Percentiles rank a stretch among this genome's conserved stretches.
These are phyloP conservation scores for Trichoderma orchidacearum DNA, from an alignment of 495 filamentous ascomycete species.

Conservation along the genomic window DNA sequence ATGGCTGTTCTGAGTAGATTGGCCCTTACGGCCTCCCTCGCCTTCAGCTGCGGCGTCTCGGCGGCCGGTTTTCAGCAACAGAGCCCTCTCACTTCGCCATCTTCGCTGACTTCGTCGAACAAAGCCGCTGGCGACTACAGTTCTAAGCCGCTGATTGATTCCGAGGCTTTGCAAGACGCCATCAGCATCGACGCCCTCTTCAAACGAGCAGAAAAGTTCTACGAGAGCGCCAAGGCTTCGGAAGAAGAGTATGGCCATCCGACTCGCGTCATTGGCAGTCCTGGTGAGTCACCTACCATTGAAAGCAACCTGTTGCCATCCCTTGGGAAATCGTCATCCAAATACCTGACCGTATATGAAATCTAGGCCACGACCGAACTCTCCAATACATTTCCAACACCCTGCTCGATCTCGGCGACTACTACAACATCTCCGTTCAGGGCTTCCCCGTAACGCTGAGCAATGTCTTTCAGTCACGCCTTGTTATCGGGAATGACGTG, in stretches of 20 bases:
- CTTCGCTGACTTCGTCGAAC: not conserved
- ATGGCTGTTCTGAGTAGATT: not conserved
- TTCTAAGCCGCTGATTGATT: constrained; percentile 29
- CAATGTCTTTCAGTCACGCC: constrained; percentile 41
- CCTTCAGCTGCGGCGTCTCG: not conserved
- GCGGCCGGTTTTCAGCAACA: not conserved
- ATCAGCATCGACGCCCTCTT: constrained; percentile 40
- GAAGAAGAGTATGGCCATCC: constrained; percentile 44
- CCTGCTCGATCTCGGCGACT: constrained; percentile 33
- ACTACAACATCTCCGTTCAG: constrained; percentile 45
- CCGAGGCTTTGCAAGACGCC: constrained; percentile 34
- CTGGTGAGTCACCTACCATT: constrained; percentile 23
- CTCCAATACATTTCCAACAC: constrained; percentile 45
- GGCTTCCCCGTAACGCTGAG: constrained; percentile 44
- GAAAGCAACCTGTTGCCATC: not conserved
- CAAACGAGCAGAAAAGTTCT: constrained; percentile 39
- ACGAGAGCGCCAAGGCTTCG: constrained; percentile 37
- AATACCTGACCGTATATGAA: not conserved
- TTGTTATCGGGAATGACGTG: constrained; percentile 38
- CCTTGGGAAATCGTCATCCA: not conserved
- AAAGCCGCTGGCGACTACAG: not conserved
- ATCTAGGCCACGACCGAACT: constrained; percentile 43
- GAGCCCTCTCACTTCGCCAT: not conserved
- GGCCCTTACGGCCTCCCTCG: not conserved
- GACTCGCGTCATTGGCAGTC: constrained; percentile 49